Base-by-base conservation (phyloP, 352 stramenopile species). In the Phytophthora megakarya region DNA sequence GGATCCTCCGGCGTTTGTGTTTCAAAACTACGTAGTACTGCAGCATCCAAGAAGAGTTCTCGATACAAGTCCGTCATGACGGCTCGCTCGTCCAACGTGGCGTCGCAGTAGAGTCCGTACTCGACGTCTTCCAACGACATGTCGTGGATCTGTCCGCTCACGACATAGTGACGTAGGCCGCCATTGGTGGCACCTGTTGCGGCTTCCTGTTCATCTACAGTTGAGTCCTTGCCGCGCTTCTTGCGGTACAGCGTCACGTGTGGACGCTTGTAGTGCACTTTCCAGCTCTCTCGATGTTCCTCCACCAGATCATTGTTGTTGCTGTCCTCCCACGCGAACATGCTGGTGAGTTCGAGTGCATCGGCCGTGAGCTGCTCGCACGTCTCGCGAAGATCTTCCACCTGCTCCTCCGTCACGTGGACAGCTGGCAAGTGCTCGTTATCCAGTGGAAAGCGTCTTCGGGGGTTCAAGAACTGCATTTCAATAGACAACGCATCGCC, bases 401-500 rank as follows among this genome's bases (percentile, higher is more conserved):
- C 59, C 42, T 86, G 68, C 28, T 79, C 72, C 6, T 57, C 43
- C 15, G 63, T 70, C 32, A 89, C 58, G 43, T 67, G 43, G 13
- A 83, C 78, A 28, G 61, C 59, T 47, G 80, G 80, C n/a, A 89
- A 66, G 50, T 66, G 75, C 51, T 87, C 76, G 39, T 86, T 72
- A 15, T 59, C 70, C 16, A 89, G 68, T 16, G 80, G 80, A 61
- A 89, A 89, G 7, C 80, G 80, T 21, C 80, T 70, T 2, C 80
- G 73, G 33, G 78, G 80, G 59, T 89, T 86, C 32, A 81, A 57
- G 42, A 65, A 77, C 49, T 82, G 68, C 61, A 89, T 78, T 43
- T 89, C 80, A 46, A 89, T 89, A 33, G 80, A 86, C 32, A 86
- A 69, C 49, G 79, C 67, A 26, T 85, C 75, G 44, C 80, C 77